Evolutionary conservation across 1,284 basidiomycete species (phyloP).

Genomic region (Fomitopsis betulina): DNA sequence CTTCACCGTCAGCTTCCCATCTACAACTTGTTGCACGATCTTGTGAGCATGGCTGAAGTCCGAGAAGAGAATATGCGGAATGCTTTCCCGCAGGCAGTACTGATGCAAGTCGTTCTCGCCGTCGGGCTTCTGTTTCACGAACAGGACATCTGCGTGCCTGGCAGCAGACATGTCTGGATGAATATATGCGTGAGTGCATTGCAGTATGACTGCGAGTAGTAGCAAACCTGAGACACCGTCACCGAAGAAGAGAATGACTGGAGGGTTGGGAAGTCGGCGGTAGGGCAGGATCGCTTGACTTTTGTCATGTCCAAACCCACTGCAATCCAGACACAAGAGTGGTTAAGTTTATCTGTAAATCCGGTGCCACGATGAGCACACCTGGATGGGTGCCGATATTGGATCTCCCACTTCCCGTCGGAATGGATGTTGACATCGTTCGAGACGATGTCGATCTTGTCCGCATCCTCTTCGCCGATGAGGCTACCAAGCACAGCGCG

Average conservation of each 20-base stretch:
- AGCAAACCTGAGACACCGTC: conserved; percentile 85
- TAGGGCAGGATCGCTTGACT: conserved; percentile 89
- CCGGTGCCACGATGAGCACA: conserved; percentile 23
- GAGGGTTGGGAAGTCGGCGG: conserved; percentile 60
- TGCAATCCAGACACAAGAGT: conserved; percentile 22
- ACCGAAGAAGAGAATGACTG: conserved; percentile 90
- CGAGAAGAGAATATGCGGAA: conserved; percentile 63
- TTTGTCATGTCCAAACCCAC: conserved; percentile 91
- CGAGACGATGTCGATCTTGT: conserved; percentile 83
- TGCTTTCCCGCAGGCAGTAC: conserved; percentile 69
- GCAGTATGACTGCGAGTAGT: neutral
- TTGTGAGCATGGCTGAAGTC: conserved; percentile 60
- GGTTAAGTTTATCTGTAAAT: neutral
- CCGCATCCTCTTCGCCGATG: conserved; percentile 68
- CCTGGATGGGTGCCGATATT: conserved; percentile 86
- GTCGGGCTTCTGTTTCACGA: conserved; percentile 78
- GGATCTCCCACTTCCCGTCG: conserved; percentile 80
- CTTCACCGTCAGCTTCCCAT: conserved; percentile 43
- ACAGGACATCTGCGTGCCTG: conserved; percentile 83
- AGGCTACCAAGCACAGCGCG: conserved; percentile 81
- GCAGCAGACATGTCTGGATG: conserved; percentile 83
- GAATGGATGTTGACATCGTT: conserved; percentile 73
- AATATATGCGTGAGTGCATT: neutral
- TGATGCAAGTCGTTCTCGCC: conserved; percentile 83
- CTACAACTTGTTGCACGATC: conserved; percentile 63